Evolutionary conservation across 306 rosid genomes (phyloP).

Genomic region (Prunus campanulata): DNA sequence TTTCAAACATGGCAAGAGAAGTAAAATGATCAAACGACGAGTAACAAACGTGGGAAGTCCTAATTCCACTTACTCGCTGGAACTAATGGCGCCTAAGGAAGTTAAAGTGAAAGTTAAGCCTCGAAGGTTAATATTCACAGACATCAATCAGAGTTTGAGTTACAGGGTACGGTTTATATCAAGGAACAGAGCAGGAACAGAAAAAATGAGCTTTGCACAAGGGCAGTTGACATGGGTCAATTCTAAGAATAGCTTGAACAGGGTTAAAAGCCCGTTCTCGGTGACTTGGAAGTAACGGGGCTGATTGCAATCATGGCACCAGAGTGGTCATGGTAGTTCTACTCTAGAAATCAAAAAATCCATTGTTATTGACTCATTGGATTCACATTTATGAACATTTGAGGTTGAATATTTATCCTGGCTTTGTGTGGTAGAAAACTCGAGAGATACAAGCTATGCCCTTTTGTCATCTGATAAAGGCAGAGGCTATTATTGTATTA

Average conservation of each 20-base stretch:
- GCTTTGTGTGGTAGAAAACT: not conserved
- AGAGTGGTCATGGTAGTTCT: conserved; percentile 7
- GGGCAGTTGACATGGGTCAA: conserved; percentile 78
- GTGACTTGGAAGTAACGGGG: conserved; percentile 62
- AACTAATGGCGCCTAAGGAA: conserved; percentile 64
- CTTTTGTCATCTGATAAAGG: conserved; percentile 13
- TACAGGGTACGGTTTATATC: conserved; percentile 61
- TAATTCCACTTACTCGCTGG: conserved; percentile 65
- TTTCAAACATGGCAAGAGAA: conserved; percentile 48
- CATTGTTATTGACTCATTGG: conserved; percentile 33
- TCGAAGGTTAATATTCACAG: conserved; percentile 39
- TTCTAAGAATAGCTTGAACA: conserved; percentile 40
- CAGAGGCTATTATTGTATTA: conserved; percentile 4
- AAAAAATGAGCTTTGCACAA: conserved; percentile 33
- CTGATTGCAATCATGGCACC: not conserved
- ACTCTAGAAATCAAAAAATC: not conserved
- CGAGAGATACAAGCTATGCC: not conserved
- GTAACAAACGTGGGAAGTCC: conserved; percentile 74
- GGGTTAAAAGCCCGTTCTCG: conserved; percentile 82
- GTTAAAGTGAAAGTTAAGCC: conserved; percentile 76
- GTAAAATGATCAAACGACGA: conserved; percentile 48
- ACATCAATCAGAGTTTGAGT: conserved; percentile 52
- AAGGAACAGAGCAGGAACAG: conserved; percentile 42
- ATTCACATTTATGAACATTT: conserved; percentile 30
- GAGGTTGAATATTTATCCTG: not conserved